A percentile compares a stretch with the other conserved stretches of the same genome.
Conservation (phyloP, 768 basidiomycete genomes). For the Rhodotorula kratochvilovae region DNA sequence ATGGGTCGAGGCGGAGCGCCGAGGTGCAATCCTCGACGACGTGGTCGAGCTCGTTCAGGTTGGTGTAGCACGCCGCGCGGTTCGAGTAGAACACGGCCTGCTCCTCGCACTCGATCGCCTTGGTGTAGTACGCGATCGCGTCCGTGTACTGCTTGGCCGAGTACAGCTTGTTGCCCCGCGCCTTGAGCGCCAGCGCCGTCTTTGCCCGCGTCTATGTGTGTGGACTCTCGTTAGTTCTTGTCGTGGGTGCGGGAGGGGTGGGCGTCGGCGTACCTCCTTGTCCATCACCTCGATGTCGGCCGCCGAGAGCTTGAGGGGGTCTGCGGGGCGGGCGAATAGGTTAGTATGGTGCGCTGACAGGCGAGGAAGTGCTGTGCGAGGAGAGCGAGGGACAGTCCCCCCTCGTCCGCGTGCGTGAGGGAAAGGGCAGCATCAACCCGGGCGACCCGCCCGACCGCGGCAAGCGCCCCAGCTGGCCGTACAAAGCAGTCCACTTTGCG, state of each 20-base stretch:
- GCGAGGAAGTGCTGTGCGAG: no score
- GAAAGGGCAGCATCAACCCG: no score
- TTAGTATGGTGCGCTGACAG: no score
- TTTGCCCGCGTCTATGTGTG: slow-evolving; percentile 36
- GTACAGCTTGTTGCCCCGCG: slow-evolving; percentile 52
- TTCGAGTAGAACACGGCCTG: slow-evolving; percentile 90
- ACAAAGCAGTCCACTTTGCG: no score
- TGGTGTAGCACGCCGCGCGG: slow-evolving; percentile 93
- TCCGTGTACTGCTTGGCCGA: slow-evolving; percentile 49
- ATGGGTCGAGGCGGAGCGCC: slow-evolving; percentile 74
- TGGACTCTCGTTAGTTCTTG: background rate
- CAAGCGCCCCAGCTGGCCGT: no score
- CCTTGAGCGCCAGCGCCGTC: slow-evolving; percentile 56
- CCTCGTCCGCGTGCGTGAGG: no score
- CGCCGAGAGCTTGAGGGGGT: slow-evolving; percentile 24
- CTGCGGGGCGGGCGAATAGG: slow-evolving; percentile 12
- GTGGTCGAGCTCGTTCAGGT: slow-evolving; percentile 72
- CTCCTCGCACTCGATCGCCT: slow-evolving; percentile 52
- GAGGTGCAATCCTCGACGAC: slow-evolving; percentile 84
- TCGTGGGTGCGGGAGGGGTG: background rate
- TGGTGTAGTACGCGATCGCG: slow-evolving; percentile 52
- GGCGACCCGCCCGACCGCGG: no score
- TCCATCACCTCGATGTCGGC: slow-evolving; percentile 45
- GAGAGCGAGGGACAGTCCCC: no score
- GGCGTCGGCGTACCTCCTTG: slow-evolving; percentile 11